Evolutionary conservation across 2,329 filamentous ascomycete genomes (phyloP).

Genomic region (Cytospora chrysosperma): DNA sequence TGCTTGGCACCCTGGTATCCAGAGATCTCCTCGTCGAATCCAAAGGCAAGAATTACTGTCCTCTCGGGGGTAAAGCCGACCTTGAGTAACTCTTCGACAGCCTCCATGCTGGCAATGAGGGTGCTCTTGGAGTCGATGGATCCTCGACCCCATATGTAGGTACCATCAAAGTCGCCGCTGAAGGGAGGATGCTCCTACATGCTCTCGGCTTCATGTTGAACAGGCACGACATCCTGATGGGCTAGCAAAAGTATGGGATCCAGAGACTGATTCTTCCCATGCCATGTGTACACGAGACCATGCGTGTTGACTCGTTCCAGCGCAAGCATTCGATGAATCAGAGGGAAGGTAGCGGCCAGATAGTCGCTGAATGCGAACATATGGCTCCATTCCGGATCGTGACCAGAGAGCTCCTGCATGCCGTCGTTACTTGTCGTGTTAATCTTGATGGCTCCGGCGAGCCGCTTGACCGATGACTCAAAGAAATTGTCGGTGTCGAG

Average conservation of each 20-base stretch:
- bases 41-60: conserved; percentile 58
- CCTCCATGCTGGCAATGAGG: conserved; percentile 55
- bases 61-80: conserved; percentile 52
- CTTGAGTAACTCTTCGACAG: conserved; percentile 53
- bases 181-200: conserved; percentile 62
- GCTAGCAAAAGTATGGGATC: conserved; percentile 61
- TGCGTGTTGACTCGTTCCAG: conserved; percentile 59
- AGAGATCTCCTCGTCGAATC: conserved; percentile 63
- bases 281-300: conserved; percentile 58
- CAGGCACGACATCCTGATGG: conserved; percentile 65
- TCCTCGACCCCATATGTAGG: conserved; percentile 61
- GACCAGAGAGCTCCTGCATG: neutral
- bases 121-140: conserved; percentile 61
- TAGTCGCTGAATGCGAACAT: conserved; percentile 10
- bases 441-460: conserved; percentile 34
- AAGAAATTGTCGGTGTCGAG: conserved; percentile 28
- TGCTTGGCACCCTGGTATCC: conserved; percentile 47
- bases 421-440: conserved; percentile 34
- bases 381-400: conserved; percentile 5
- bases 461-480: conserved; percentile 29
- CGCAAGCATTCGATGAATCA: conserved; percentile 45
- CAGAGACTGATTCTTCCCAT: conserved; percentile 47
- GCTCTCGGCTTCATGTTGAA: conserved; percentile 45
- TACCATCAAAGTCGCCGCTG: conserved; percentile 56
- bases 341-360: conserved; percentile 38